Evolutionary conservation across 495 filamentous ascomycete species (phyloP).

Genomic region (Annulohypoxylon maeteangense): DNA sequence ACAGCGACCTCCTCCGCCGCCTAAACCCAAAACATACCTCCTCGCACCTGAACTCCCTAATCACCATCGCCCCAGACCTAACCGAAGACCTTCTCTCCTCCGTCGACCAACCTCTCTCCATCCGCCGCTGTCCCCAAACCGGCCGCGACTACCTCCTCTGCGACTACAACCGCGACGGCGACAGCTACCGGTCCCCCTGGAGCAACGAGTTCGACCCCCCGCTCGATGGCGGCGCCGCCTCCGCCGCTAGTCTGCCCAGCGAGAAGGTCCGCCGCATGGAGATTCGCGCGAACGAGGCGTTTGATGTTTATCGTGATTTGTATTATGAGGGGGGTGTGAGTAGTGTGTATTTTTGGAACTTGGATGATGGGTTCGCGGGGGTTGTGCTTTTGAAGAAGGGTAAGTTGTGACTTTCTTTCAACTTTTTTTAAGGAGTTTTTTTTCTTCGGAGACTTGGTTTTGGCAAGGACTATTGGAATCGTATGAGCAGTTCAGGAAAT

Average conservation of each 20-base stretch:
- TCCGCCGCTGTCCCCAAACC: conserved; percentile 84
- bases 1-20: conserved; percentile 96
- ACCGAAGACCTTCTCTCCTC: conserved; percentile 98
- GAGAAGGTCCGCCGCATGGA: conserved; percentile 93
- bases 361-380: conserved; percentile 98
- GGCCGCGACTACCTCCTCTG: conserved; percentile 97
- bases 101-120: conserved; percentile 92
- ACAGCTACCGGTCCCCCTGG: conserved; percentile 96
- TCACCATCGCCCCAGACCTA: conserved; percentile 85
- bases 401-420: too few relatives aligned
- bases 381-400: conserved; percentile 96
- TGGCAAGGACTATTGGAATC: not conserved
- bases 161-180: conserved; percentile 99
- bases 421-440: too few relatives aligned
- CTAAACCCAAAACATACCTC: conserved; percentile 93
- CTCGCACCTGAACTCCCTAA: conserved; percentile 83
- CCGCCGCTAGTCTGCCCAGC: conserved; percentile 68
- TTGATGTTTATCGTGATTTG: conserved; percentile 96
- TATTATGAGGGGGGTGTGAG: conserved; percentile 98
- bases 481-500: not conserved
- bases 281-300: conserved; percentile 90
- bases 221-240: conserved; percentile 61
- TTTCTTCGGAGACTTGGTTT: not conserved
- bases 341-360: conserved; percentile 97
- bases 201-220: conserved; percentile 97